Conservation (phyloP, 2,329 filamentous ascomycete species). For the Aspergillus sp. region DNA sequence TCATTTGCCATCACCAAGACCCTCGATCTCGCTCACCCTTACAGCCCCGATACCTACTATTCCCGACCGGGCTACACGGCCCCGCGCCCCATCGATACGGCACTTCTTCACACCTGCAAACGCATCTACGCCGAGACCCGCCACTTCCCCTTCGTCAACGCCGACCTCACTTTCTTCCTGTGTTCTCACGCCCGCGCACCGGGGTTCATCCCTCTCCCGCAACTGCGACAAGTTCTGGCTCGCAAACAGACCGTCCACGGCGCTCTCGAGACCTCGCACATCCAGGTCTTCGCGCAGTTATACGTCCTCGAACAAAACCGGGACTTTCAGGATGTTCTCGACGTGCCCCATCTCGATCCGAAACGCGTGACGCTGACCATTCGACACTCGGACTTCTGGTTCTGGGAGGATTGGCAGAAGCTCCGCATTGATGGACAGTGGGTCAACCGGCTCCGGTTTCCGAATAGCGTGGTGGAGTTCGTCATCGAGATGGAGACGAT, state of each 20-base stretch:
- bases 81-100: slow-evolving; percentile 35
- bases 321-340: slow-evolving; percentile 26
- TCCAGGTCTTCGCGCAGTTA: slow-evolving; percentile 48
- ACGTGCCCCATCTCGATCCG: slow-evolving; percentile 32
- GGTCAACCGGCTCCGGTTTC: slow-evolving; percentile 34
- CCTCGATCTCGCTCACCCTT: slow-evolving; percentile 30
- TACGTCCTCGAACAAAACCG: slow-evolving; percentile 35
- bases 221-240: slow-evolving; percentile 4
- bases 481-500: slow-evolving; percentile 51
- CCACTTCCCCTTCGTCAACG: slow-evolving; percentile 42
- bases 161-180: slow-evolving; percentile 45
- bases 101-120: slow-evolving; percentile 46
- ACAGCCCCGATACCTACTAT: slow-evolving; percentile 37
- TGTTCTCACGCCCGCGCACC: slow-evolving; percentile 29
- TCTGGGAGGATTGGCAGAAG: slow-evolving; percentile 41
- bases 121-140: slow-evolving; percentile 45
- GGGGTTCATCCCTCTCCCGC: neutral
- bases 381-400: slow-evolving; percentile 53
- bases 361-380: slow-evolving; percentile 46
- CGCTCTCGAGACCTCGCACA: slow-evolving; percentile 27
- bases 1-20: slow-evolving; percentile 40
- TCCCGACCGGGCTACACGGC: slow-evolving; percentile 44
- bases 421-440: slow-evolving; percentile 39
- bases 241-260: slow-evolving; percentile 22
- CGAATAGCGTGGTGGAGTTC: slow-evolving; percentile 39